A percentile compares a stretch with the other conserved stretches of the same genome.
Evolutionary conservation across 371 early-diverging fungal species (phyloP).

Genomic region (Lichtheimia corymbifera): DNA sequence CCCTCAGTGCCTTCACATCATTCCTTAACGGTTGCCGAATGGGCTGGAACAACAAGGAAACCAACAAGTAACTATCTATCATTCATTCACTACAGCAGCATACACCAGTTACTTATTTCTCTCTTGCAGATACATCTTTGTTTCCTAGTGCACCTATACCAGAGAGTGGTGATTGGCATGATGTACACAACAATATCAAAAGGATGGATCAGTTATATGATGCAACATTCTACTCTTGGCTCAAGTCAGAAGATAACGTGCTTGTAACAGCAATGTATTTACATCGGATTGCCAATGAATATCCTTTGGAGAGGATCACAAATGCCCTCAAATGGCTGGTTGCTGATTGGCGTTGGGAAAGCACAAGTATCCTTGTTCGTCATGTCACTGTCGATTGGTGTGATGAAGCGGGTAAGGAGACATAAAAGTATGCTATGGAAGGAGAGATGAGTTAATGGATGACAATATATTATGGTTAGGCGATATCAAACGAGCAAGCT

Average conservation of each 20-base stretch:
- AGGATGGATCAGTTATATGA: slow-evolving; percentile 75
- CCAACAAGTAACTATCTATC: neutral
- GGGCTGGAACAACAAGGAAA: slow-evolving; percentile 28
- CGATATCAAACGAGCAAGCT: slow-evolving; percentile 53
- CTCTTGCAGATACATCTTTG: neutral
- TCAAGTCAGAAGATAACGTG: slow-evolving; percentile 72
- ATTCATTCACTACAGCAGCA: neutral
- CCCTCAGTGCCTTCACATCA: slow-evolving; percentile 36
- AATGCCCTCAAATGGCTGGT: slow-evolving; percentile 73
- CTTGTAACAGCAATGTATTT: slow-evolving; percentile 67
- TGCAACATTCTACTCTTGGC: slow-evolving; percentile 74
- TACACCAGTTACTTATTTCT: neutral
- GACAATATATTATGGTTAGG: slow-evolving; percentile 21
- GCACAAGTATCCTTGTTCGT: slow-evolving; percentile 61
- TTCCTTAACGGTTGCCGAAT: slow-evolving; percentile 35
- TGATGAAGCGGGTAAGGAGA: slow-evolving; percentile 29
- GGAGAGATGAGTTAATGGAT: neutral
- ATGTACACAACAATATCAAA: slow-evolving; percentile 65
- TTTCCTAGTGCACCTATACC: neutral
- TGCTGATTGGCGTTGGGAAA: slow-evolving; percentile 69
- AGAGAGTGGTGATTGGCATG: slow-evolving; percentile 47
- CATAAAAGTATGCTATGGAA: neutral
- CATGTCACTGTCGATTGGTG: slow-evolving; percentile 72
- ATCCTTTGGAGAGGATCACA: slow-evolving; percentile 66
- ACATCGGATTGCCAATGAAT: slow-evolving; percentile 74